These are phyloP conservation scores for Panellus pusillus DNA, from an alignment of 768 basidiomycete species.

Conservation along the genomic window DNA sequence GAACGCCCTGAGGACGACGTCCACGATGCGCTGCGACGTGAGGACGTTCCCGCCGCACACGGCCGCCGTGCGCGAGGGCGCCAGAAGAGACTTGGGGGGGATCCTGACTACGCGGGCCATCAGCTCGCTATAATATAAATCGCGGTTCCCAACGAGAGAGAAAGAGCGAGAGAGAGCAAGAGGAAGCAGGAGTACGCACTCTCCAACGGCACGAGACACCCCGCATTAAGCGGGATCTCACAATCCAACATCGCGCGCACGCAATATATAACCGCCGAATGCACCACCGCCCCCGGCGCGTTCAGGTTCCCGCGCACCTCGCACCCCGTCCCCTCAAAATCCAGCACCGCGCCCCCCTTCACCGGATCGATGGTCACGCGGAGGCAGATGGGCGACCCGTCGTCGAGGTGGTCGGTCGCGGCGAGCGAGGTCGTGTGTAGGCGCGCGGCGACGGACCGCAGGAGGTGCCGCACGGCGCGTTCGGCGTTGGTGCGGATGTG, in stretches of 20 bases:
- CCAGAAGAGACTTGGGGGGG: constrained; percentile 76
- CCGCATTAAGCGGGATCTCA: constrained; percentile 92
- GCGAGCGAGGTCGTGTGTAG: constrained; percentile 63
- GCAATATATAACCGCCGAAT: constrained; percentile 87
- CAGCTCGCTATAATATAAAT: too few relatives aligned
- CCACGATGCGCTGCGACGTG: constrained; percentile 91
- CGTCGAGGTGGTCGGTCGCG: constrained; percentile 83
- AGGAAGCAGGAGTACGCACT: too few relatives aligned
- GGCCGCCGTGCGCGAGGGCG: constrained; percentile 83
- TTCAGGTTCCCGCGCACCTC: constrained; percentile 87
- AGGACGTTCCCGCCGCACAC: constrained; percentile 93
- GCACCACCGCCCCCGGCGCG: constrained; percentile 81
- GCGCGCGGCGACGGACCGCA: constrained; percentile 71
- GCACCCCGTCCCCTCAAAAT: constrained; percentile 82
- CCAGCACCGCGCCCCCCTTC: constrained; percentile 84
- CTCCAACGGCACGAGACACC: constrained; percentile 84
- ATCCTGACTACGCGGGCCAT: constrained; percentile 76
- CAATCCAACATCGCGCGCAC: constrained; percentile 83
- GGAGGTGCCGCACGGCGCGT: constrained; percentile 76
- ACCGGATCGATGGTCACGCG: constrained; percentile 81
- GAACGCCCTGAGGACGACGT: constrained; percentile 92
- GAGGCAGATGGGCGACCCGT: constrained; percentile 81
- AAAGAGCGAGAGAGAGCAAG: neutral
- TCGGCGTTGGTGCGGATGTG: constrained; percentile 91
- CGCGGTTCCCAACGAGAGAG: too few relatives aligned